Conservation (phyloP, 257 asterid genomes). For the Solanum chilense region DNA sequence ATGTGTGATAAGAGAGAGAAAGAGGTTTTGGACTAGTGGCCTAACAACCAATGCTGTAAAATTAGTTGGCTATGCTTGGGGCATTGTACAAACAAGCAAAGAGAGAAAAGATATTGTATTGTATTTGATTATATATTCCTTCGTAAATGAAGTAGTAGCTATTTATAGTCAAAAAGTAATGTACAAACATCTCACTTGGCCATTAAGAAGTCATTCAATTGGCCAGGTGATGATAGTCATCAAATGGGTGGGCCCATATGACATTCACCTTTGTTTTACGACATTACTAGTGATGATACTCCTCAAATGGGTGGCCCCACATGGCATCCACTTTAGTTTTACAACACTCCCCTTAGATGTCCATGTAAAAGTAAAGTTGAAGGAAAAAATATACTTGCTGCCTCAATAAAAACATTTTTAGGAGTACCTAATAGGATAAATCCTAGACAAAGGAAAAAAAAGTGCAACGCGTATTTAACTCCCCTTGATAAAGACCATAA, state of each 20-base stretch:
- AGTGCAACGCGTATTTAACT: too few species aligned
- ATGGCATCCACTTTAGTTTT: not conserved
- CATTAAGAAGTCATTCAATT: not conserved
- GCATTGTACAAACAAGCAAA: too few species aligned
- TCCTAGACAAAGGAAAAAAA: too few species aligned
- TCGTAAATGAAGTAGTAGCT: too few species aligned
- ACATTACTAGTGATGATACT: not conserved
- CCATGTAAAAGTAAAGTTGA: not conserved
- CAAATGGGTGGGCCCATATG: not conserved
- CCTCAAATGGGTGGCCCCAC: not conserved
- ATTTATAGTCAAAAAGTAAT: too few species aligned
- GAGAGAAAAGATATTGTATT: too few species aligned
- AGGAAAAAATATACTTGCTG: not conserved
- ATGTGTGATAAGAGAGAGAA: not conserved
- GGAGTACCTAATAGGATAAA: too few species aligned
- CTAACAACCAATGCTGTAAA: too few species aligned
- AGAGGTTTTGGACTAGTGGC: constrained; percentile 1
- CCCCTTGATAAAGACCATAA: too few species aligned
- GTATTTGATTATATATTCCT: too few species aligned
- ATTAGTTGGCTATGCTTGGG: too few species aligned
- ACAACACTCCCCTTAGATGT: not conserved
- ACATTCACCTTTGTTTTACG: not conserved
- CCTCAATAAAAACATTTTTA: not conserved
- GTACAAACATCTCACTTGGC: too few species aligned
- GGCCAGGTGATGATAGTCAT: not conserved